Evolutionary conservation across 2,329 filamentous ascomycete genomes (phyloP).

Genomic region (Pezizomycotina sp.): DNA sequence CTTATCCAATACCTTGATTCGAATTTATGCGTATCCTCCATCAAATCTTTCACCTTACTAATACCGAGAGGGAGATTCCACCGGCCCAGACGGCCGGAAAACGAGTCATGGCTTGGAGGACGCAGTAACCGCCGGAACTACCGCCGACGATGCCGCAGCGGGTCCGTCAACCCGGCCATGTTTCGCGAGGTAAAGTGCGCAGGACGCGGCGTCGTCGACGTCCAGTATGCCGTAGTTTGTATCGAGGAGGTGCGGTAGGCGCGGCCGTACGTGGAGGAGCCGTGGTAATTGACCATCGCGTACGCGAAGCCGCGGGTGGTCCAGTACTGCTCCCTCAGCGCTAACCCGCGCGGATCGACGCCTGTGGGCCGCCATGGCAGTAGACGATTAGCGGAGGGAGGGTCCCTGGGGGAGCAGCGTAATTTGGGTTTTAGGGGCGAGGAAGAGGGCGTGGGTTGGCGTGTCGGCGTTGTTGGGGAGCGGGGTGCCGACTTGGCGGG

Average conservation of each 20-base stretch:
- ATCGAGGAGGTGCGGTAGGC: constrained; percentile 37
- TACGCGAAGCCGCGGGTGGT: constrained; percentile 40
- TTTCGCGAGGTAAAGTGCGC: constrained; percentile 31
- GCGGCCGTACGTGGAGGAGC: constrained; percentile 37
- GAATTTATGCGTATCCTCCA: constrained; percentile 39
- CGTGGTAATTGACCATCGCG: constrained; percentile 37
- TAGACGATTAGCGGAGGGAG: constrained; percentile 37
- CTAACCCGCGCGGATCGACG: constrained; percentile 32
- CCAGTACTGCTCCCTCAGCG: constrained; percentile 36
- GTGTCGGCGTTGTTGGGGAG: constrained; percentile 24
- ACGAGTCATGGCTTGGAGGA: constrained; percentile 35
- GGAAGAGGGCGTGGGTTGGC: constrained; percentile 35
- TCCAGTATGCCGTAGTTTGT: constrained; percentile 38
- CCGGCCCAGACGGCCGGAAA: constrained; percentile 36
- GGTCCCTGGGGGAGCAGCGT: constrained; percentile 28
- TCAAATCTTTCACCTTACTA: constrained; percentile 35
- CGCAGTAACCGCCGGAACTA: constrained; percentile 40
- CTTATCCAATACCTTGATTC: constrained; percentile 37
- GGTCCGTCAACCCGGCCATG: constrained; percentile 29
- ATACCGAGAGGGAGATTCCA: constrained; percentile 38
- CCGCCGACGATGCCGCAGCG: constrained; percentile 36
- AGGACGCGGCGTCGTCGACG: constrained; percentile 36
- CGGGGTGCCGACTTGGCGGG: constrained; percentile 25
- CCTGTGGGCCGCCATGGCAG: constrained; percentile 39
- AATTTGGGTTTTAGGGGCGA: constrained; percentile 36